Conservation (phyloP, 176 grass and related monocot genomes). For the Hordeum marinum region DNA sequence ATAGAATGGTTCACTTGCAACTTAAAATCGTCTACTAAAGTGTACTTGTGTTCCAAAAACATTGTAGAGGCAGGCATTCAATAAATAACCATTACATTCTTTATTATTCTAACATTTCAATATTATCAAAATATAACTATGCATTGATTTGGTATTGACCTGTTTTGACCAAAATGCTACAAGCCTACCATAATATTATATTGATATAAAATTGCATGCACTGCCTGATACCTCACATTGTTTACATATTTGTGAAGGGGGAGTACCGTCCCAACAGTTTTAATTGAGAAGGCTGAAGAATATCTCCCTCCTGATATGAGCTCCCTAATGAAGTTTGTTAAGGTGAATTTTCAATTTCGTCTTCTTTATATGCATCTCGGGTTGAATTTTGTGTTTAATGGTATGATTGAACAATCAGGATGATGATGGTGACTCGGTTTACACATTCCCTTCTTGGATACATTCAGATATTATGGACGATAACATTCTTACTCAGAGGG, state of each 20-base stretch:
- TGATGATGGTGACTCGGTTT: constrained; percentile 25
- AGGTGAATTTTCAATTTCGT: constrained; percentile 47
- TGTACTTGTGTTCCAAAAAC: background rate
- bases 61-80: background rate
- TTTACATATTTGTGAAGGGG: constrained; percentile 47
- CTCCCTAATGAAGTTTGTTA: constrained; percentile 55
- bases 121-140: background rate
- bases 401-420: constrained; percentile 54
- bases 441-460: constrained; percentile 71
- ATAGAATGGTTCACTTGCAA: background rate
- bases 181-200: background rate
- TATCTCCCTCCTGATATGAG: constrained; percentile 65
- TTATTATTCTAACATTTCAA: constrained; percentile 11
- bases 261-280: constrained; percentile 53
- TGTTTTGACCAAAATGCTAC: background rate
- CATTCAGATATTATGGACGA: constrained; percentile 99
- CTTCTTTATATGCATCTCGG: constrained; percentile 7
- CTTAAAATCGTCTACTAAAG: background rate
- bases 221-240: background rate
- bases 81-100: background rate
- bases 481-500: constrained; percentile 70
- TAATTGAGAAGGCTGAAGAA: constrained; percentile 78
- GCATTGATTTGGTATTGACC: constrained; percentile 2
- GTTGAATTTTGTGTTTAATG: constrained; percentile 12
- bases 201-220: background rate